Percentiles rank a stretch among this genome's conserved stretches.
These are phyloP conservation scores for Ochromonadaceae sp. DNA, from an alignment of 352 stramenopile species.

Conservation along the genomic window DNA sequence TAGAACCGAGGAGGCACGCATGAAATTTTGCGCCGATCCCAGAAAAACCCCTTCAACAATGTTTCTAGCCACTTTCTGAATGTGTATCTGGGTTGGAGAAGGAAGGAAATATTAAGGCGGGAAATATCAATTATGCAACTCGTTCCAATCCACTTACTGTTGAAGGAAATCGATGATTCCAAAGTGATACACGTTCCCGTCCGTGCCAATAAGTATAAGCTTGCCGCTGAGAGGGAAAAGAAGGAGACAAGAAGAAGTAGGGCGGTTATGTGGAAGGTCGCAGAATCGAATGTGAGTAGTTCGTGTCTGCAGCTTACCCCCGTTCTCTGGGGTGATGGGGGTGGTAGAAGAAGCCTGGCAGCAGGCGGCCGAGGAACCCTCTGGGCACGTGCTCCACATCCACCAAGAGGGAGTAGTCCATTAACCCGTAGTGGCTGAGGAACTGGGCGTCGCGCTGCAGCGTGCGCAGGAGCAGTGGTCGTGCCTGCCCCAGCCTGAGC, in stretches of 20 bases:
- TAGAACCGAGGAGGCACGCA: constrained; percentile 6
- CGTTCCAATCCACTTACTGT: neutral
- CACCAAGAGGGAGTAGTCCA: constrained; percentile 15
- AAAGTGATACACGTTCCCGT: constrained; percentile 4
- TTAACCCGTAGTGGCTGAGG: neutral
- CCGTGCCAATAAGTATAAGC: neutral
- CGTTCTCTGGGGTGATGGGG: no score
- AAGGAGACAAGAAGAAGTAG: no score
- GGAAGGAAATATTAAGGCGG: neutral
- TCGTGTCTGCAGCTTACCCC: no score
- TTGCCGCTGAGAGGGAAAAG: constrained; percentile 8
- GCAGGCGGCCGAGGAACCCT: neutral
- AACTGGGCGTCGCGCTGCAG: neutral
- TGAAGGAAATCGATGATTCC: constrained; percentile 16
- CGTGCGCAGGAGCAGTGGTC: neutral
- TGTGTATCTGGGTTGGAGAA: constrained; percentile 8
- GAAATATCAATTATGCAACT: neutral
- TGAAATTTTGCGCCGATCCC: neutral
- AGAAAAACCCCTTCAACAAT: constrained; percentile 3
- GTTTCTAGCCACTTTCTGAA: constrained; percentile 1
- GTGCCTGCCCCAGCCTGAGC: neutral
- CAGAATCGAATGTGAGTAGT: no score
- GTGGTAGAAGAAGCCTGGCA: neutral
- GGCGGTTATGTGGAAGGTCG: no score
- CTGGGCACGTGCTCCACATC: neutral